These are phyloP conservation scores for Rhizoctonia solani DNA, from an alignment of 1,284 basidiomycete genomes.

Conservation along the genomic window DNA sequence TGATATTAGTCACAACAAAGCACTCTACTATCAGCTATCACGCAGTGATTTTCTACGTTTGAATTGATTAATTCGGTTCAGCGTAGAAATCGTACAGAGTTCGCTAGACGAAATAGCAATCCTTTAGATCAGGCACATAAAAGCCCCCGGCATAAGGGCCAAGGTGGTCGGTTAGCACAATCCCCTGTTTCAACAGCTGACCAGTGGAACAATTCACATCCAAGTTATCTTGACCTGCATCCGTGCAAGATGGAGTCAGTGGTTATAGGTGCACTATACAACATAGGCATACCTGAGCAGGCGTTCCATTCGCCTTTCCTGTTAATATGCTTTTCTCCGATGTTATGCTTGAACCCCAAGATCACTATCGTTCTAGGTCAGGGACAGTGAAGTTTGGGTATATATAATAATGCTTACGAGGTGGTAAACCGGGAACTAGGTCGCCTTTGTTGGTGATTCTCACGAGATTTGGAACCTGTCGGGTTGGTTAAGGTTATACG, in stretches of 20 bases:
- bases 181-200: slow-evolving; percentile 2
- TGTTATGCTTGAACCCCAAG: slow-evolving; percentile 59
- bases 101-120: neutral
- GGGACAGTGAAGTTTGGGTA: neutral
- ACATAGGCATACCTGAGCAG: slow-evolving; percentile 50
- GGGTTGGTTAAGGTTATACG: neutral
- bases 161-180: slow-evolving; percentile 11
- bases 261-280: neutral
- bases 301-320: slow-evolving; percentile 53
- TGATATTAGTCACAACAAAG: too few relatives aligned
- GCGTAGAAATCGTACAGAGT: too few relatives aligned
- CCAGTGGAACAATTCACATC: slow-evolving; percentile 18
- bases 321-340: slow-evolving; percentile 63
- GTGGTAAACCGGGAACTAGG: slow-evolving; percentile 54
- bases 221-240: slow-evolving; percentile 20
- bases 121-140: neutral
- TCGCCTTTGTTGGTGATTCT: slow-evolving; percentile 57
- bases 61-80: too few relatives aligned
- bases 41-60: too few relatives aligned
- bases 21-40: too few relatives aligned
- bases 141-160: slow-evolving; percentile 24
- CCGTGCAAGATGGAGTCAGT: too few relatives aligned
- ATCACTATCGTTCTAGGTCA: slow-evolving; percentile 45
- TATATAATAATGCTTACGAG: slow-evolving; percentile 1
- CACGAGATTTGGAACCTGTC: slow-evolving; percentile 45